Conservation (phyloP, 495 filamentous ascomycete genomes). For the Podospora pseudoanserina region DNA sequence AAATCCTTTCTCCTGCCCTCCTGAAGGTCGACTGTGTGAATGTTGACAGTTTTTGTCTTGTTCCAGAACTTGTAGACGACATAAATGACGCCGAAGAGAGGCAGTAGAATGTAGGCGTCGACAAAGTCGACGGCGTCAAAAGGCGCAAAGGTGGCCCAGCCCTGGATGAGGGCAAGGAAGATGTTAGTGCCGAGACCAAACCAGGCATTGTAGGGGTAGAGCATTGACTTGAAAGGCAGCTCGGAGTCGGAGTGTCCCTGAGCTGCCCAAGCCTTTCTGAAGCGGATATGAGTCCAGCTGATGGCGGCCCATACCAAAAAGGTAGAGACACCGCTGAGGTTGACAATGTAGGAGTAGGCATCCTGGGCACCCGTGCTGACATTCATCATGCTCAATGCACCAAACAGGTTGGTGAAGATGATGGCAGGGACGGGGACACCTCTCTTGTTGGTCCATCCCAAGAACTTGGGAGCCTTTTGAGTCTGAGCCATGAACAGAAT, state of each 20-base stretch:
- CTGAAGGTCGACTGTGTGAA: slow-evolving; percentile 58
- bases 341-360: slow-evolving; percentile 51
- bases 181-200: slow-evolving; percentile 56
- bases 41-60: slow-evolving; percentile 51
- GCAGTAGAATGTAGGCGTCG: slow-evolving; percentile 64
- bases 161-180: slow-evolving; percentile 64
- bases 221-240: slow-evolving; percentile 56
- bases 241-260: slow-evolving; percentile 53
- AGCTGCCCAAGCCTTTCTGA: slow-evolving; percentile 52
- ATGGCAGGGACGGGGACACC: slow-evolving; percentile 65
- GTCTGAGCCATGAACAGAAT: slow-evolving; percentile 64
- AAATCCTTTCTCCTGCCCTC: slow-evolving; percentile 52
- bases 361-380: slow-evolving; percentile 56
- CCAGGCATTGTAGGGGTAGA: slow-evolving; percentile 63
- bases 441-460: slow-evolving; percentile 58
- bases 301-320: slow-evolving; percentile 68
- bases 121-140: slow-evolving; percentile 60
- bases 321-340: slow-evolving; percentile 54
- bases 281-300: slow-evolving; percentile 63
- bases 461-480: slow-evolving; percentile 60
- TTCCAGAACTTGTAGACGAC: slow-evolving; percentile 56
- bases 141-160: slow-evolving; percentile 52
- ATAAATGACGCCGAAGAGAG: slow-evolving; percentile 60
- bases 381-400: slow-evolving; percentile 65
- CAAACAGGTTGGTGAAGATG: slow-evolving; percentile 59